Base-by-base conservation (phyloP, 2,329 filamentous ascomycete genomes). In the Stagonosporopsis chrysanthemi region DNA sequence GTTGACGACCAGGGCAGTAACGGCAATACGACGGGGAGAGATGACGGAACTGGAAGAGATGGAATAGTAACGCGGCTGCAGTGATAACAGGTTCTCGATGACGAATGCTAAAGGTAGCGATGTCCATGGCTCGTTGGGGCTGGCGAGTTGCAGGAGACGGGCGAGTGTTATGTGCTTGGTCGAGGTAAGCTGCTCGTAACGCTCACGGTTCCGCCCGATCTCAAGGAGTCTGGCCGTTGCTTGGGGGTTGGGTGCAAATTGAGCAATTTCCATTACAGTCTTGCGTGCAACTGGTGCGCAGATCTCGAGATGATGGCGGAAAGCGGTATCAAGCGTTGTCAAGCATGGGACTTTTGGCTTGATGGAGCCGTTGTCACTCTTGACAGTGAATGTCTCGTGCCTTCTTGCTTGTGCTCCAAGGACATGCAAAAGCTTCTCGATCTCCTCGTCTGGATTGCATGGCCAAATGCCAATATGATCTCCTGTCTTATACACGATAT, bases 271-370 rank as follows among this genome's bases (percentile, higher is more conserved):
- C 2, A 71, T 56, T 9, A 79, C 64, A 4, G 70, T 74, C 42
- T 80, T 78, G 45, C 79, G 69, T 1, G 78, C 71, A 3, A 81
- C 69, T 1, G 77, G 74, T 1, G 69, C 77, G 57, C 78, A 73
- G 58, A 82, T 79, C 51, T 83, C 81, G 1, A 83, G 75, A 51
- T 83, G 79, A 58, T 81, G 73, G 5, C 74, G 69, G 60, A 83
- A 77, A 3, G 80, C 71, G 0, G 75, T 74, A 1, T 75, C 62
- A 4, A 76, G 62, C 0, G 78, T 78, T 0, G 76, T 80, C 0
- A 77, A 77, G 2, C 74, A 77, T 1, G 79, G 80, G 0, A 81
- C 50, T 36, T 70, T 75, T n/a, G 66, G 61, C 56, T 73, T 76
- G 38, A 66, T 60, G 8, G 61, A 68, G 29, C 60, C 55, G 41